A percentile compares a stretch with the other conserved stretches of the same genome.
phyloP scores from a whole-genome alignment of 345 rosid species.

The Linum usitatissimum region DNA sequence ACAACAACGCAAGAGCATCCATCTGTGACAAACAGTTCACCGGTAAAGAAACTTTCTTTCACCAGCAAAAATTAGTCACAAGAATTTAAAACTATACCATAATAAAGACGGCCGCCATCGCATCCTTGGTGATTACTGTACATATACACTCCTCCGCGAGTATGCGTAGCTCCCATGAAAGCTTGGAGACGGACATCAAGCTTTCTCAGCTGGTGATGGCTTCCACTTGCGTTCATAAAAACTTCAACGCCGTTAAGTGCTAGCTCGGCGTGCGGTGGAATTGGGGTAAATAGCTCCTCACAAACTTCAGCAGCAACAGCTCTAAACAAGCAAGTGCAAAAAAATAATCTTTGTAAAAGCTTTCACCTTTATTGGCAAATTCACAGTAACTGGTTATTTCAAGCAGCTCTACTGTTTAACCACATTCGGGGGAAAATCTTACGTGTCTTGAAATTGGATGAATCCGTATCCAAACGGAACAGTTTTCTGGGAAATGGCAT shows the following conservation, averaged over 20 bases:
- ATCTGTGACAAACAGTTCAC: conserved; percentile 30
- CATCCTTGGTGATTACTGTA: conserved; percentile 98
- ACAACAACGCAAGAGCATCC: conserved; percentile 80
- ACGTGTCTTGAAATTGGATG: conserved; percentile 83
- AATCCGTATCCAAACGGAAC: conserved; percentile 88
- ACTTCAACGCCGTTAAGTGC: conserved; percentile 93
- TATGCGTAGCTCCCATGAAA: conserved; percentile 68
- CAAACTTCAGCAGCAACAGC: conserved; percentile 95
- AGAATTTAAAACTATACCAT: conserved; percentile 32
- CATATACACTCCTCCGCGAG: conserved; percentile 90
- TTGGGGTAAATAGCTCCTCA: conserved; percentile 75
- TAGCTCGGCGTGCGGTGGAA: conserved; percentile 92
- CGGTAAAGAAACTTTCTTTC: neutral
- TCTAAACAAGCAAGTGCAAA: conserved; percentile 22
- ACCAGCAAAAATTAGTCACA: neutral
- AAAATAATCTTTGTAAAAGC: neutral
- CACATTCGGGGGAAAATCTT: conserved; percentile 11
- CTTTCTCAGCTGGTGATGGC: conserved; percentile 85
- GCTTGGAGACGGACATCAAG: conserved; percentile 64
- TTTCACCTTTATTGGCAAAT: neutral
- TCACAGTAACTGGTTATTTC: neutral
- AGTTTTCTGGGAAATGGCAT: conserved; percentile 60
- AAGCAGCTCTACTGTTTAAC: neutral
- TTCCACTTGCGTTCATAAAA: conserved; percentile 96
- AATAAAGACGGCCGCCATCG: conserved; percentile 89